phyloP scores from a whole-genome alignment of 2,329 filamentous ascomycete genomes.

The Neonectria neomacrospora region DNA sequence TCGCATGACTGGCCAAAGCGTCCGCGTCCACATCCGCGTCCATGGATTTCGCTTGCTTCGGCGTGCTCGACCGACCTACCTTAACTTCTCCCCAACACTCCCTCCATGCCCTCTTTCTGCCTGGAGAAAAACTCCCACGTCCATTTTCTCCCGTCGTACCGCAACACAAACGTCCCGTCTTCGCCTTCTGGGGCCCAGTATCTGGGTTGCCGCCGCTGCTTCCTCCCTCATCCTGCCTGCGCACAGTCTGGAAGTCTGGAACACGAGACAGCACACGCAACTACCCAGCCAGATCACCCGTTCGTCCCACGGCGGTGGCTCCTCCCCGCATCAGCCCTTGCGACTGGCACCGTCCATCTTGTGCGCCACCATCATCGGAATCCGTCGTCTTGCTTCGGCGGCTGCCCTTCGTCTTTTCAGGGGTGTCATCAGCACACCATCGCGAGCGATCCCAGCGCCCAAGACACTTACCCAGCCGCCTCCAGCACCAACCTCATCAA shows the following conservation, averaged over 20 bases:
- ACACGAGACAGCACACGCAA: conserved; percentile 12
- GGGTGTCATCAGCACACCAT: conserved; percentile 18
- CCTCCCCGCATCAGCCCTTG: conserved; percentile 15
- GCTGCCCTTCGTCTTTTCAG: conserved; percentile 10
- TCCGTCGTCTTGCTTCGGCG: conserved; percentile 3
- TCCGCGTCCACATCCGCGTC: conserved; percentile 14
- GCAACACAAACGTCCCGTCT: not conserved
- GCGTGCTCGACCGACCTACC: conserved; percentile 12
- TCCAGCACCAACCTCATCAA: conserved; percentile 3
- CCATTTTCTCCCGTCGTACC: not conserved
- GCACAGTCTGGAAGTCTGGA: not conserved
- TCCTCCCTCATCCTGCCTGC: not conserved
- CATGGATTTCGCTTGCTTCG: conserved; percentile 5
- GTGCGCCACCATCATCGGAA: conserved; percentile 5
- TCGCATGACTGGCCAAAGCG: conserved; percentile 14
- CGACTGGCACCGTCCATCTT: conserved; percentile 10
- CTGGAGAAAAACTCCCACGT: not conserved
- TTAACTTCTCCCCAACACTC: conserved; percentile 10
- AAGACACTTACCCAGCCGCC: not conserved
- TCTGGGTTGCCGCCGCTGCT: not conserved
- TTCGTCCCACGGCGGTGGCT: conserved; percentile 11
- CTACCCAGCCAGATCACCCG: conserved; percentile 12
- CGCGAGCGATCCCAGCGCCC: conserved; percentile 3
- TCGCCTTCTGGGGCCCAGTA: not conserved
- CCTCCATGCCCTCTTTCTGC: conserved; percentile 1